Evolutionary conservation across 148 eudicot genomes (phyloP).

Genomic region (Nyssa sinensis): DNA sequence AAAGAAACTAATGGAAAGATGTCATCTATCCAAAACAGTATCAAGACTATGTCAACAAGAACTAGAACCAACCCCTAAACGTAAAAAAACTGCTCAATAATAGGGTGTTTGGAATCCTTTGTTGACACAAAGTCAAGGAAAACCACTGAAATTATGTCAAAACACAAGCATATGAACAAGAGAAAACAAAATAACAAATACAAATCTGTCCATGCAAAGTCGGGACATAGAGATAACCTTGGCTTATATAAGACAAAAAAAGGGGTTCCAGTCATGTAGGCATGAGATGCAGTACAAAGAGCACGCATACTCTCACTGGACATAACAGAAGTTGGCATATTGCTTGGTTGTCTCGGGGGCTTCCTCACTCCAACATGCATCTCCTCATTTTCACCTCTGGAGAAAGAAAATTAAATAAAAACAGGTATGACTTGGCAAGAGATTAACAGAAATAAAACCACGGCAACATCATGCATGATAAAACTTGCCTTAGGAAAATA

Average conservation of each 20-base stretch:
- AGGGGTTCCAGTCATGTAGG: constrained; percentile 52
- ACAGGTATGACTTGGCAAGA: no score
- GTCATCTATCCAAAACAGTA: background rate
- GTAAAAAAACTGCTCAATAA: background rate
- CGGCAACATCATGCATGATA: background rate
- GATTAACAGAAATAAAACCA: no score
- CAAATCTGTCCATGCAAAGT: no score
- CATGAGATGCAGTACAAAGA: constrained; percentile 85
- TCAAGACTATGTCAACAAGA: background rate
- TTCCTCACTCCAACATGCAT: constrained; percentile 75
- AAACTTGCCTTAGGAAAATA: constrained; percentile 62
- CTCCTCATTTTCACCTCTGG: constrained; percentile 79
- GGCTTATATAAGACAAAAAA: constrained; percentile 78
- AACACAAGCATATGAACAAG: background rate
- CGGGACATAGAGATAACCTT: constrained; percentile 40
- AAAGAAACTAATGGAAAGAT: background rate
- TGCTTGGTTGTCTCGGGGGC: constrained; percentile 59
- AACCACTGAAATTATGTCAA: no score
- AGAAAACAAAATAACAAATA: no score
- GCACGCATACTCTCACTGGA: constrained; percentile 89
- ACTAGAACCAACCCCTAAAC: background rate
- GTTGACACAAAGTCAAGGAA: background rate
- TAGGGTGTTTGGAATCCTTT: no score
- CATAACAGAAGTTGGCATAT: constrained; percentile 81
- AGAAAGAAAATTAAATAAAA: background rate